Evolutionary conservation across 2,329 filamentous ascomycete species (phyloP).

Genomic region (Penicillium sp.): DNA sequence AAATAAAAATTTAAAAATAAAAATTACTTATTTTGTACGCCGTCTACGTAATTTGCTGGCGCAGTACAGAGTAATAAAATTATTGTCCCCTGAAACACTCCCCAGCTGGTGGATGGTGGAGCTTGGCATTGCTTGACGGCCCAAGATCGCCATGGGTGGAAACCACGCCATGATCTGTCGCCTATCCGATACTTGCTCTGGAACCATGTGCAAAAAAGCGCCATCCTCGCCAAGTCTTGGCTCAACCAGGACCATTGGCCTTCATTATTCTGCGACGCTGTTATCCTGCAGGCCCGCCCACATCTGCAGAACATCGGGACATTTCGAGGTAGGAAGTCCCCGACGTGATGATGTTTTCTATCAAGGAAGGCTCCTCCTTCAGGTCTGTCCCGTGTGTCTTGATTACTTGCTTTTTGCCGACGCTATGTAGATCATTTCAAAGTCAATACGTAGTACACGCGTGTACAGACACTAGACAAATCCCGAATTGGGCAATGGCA

Average conservation of each 20-base stretch:
- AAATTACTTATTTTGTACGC: not conserved
- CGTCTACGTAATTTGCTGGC: conserved; percentile 10
- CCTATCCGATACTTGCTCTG: not conserved
- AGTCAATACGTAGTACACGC: conserved; percentile 17
- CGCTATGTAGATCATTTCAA: conserved; percentile 22
- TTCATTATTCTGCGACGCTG: not conserved
- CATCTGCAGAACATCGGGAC: conserved; percentile 9
- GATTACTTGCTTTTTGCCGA: conserved; percentile 4
- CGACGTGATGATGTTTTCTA: not conserved
- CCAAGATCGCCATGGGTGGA: not conserved
- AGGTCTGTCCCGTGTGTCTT: not conserved
- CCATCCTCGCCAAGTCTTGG: conserved; percentile 11
- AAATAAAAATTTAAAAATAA: not conserved
- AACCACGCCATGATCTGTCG: not conserved
- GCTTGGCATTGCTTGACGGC: conserved; percentile 24
- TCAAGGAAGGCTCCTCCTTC: not conserved
- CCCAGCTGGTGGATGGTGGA: conserved; percentile 1
- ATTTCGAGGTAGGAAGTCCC: not conserved
- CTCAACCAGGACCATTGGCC: conserved; percentile 3
- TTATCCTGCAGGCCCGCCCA: conserved; percentile 14
- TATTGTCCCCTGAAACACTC: conserved; percentile 8
- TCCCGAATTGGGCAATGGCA: conserved; percentile 12
- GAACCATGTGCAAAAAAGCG: conserved; percentile 3
- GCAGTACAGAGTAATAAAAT: not conserved
- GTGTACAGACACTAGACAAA: conserved; percentile 12